phyloP scores from a whole-genome alignment of 371 early-diverging fungal species.

The Vairimorpha ceranae region DNA sequence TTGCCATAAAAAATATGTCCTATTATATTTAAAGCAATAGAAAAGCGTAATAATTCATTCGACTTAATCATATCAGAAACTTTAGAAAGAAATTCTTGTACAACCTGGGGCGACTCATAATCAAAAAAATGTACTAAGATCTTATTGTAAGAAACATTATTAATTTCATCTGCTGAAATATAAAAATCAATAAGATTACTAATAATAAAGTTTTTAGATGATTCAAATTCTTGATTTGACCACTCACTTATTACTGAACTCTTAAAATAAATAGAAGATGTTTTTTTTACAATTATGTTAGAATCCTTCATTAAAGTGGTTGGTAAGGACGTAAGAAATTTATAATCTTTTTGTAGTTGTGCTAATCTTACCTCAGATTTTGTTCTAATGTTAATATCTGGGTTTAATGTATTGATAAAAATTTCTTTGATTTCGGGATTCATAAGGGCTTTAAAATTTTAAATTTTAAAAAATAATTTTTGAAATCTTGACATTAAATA shows the following conservation, averaged over 20 bases:
- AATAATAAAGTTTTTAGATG: constrained; percentile 10
- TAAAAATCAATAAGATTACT: constrained; percentile 28
- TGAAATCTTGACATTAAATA: too few relatives aligned
- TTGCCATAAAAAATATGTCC: constrained; percentile 36
- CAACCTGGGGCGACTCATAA: constrained; percentile 11
- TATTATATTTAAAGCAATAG: constrained; percentile 23
- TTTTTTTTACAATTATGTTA: constrained; percentile 33
- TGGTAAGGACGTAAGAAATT: constrained; percentile 39
- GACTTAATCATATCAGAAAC: constrained; percentile 6
- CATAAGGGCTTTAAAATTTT: too few relatives aligned
- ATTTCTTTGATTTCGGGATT: constrained; percentile 34
- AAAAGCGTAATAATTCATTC: background rate
- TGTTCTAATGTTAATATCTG: constrained; percentile 39
- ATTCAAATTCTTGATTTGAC: constrained; percentile 1
- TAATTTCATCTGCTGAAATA: constrained; percentile 25
- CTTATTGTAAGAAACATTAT: constrained; percentile 21
- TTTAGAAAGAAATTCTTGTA: constrained; percentile 9
- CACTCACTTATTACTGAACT: constrained; percentile 48
- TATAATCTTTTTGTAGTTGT: constrained; percentile 34
- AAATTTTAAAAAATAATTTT: too few relatives aligned
- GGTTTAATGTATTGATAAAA: constrained; percentile 47
- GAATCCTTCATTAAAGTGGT: constrained; percentile 46
- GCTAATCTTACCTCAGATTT: constrained; percentile 41
- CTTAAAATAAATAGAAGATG: constrained; percentile 46
- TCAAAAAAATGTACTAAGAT: constrained; percentile 43